phyloP scores from a whole-genome alignment of 2,329 filamentous ascomycete genomes.

The Sporothrix phasma region DNA sequence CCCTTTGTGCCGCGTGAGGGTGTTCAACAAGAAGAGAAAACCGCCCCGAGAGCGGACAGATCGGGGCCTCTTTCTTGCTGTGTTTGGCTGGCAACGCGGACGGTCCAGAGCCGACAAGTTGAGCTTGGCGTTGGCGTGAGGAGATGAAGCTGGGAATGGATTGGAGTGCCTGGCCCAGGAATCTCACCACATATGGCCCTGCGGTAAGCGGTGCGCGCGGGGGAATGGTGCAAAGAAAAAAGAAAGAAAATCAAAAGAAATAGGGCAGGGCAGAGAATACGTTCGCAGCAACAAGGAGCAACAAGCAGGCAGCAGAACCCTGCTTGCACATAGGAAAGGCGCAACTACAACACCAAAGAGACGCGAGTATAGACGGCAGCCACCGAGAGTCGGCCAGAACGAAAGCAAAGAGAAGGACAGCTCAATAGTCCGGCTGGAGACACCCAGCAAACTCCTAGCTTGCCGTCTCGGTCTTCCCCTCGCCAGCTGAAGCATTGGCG shows the following conservation, averaged over 20 bases:
- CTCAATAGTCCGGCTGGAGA: background rate
- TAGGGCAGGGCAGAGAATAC: background rate
- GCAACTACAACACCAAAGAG: background rate
- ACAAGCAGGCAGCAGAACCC: background rate
- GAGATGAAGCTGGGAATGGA: background rate
- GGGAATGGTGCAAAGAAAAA: background rate
- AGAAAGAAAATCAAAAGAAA: background rate
- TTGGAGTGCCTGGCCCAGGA: background rate
- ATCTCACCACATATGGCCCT: background rate
- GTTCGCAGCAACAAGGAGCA: background rate
- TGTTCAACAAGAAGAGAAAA: background rate
- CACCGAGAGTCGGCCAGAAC: background rate
- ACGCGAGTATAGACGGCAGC: too few species aligned
- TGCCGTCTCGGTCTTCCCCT: slow-evolving; percentile 29
- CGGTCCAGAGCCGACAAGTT: background rate
- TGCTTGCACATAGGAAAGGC: background rate
- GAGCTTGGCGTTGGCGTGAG: background rate
- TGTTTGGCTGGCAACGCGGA: background rate
- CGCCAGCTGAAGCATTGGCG: slow-evolving; percentile 49
- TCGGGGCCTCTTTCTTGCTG: background rate
- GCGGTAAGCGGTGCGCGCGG: background rate
- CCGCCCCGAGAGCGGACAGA: background rate
- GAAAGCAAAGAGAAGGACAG: background rate
- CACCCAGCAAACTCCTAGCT: slow-evolving; percentile 10
- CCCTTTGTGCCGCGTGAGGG: background rate